Percentiles rank a stretch among this genome's conserved stretches.
phyloP scores from a whole-genome alignment of 257 asterid genomes.

The Anisodus acutangulus region DNA sequence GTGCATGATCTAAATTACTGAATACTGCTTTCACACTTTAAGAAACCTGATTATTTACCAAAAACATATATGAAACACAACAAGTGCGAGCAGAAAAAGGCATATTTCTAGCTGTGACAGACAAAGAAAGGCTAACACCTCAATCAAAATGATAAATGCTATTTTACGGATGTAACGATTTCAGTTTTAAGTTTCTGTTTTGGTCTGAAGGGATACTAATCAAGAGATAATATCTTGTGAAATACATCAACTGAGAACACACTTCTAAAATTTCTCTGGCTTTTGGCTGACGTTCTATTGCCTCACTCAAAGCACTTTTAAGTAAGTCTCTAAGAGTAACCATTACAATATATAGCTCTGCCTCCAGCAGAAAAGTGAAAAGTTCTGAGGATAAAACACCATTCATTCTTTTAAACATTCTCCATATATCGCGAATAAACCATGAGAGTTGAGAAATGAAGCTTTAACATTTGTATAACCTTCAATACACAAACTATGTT shows the following conservation, averaged over 20 bases:
- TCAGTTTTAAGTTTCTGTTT: background rate
- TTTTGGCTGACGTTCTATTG: too few relatives aligned
- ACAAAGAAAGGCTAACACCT: background rate
- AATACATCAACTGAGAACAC: background rate
- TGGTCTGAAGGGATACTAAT: background rate
- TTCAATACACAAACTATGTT: conserved; percentile 30
- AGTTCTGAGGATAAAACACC: background rate
- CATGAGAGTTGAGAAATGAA: background rate
- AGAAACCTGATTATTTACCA: background rate
- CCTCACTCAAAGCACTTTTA: background rate
- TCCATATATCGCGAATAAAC: background rate
- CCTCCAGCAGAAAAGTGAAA: background rate
- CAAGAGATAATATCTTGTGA: too few relatives aligned
- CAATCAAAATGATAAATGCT: background rate
- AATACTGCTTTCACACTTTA: background rate
- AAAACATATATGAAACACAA: background rate
- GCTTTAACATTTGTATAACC: background rate
- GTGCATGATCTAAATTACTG: background rate
- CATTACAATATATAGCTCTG: background rate
- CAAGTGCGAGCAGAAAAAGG: background rate
- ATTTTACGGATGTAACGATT: background rate
- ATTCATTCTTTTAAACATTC: background rate
- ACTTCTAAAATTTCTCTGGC: too few relatives aligned
- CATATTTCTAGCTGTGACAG: background rate
- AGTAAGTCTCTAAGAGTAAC: background rate